Evolutionary conservation across 495 filamentous ascomycete genomes (phyloP).

Genomic region (Xylaria intraflava): DNA sequence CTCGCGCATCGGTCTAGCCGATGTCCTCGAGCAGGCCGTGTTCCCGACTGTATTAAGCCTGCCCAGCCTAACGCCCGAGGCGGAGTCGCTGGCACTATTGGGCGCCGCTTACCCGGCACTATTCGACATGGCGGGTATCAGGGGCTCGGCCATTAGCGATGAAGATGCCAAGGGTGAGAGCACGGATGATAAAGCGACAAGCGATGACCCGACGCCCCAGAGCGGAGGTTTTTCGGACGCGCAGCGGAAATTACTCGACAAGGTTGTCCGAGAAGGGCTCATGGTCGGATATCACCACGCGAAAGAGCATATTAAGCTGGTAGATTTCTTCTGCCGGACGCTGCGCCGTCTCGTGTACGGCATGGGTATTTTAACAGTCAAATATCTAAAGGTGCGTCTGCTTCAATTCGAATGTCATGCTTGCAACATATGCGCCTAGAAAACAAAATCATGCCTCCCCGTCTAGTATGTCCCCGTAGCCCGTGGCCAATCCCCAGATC

Average conservation of each 20-base stretch:
- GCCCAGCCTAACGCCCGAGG: conserved; percentile 70
- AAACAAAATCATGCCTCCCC: neutral
- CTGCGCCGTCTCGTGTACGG: conserved; percentile 46
- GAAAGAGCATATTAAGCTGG: conserved; percentile 44
- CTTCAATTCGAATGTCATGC: no score
- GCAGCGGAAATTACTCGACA: conserved; percentile 39
- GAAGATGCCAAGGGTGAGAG: neutral
- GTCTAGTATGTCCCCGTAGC: neutral
- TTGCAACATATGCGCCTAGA: no score
- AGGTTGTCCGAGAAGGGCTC: conserved; percentile 50
- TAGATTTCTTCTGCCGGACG: conserved; percentile 52
- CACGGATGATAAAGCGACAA: neutral
- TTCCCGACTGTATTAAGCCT: conserved; percentile 66
- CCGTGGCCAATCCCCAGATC: neutral
- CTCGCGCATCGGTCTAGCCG: conserved; percentile 62
- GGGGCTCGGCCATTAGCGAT: conserved; percentile 12
- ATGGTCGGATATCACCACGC: conserved; percentile 48
- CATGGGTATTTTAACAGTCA: conserved; percentile 63
- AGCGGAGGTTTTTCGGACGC: conserved; percentile 16
- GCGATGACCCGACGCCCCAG: neutral
- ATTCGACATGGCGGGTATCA: conserved; percentile 48
- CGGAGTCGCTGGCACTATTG: conserved; percentile 61
- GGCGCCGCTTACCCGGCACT: conserved; percentile 61
- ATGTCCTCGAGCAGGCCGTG: conserved; percentile 74
- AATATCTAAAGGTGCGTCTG: conserved; percentile 63